phyloP scores from a whole-genome alignment of 305 asterid species.

The Solanum aculeatissimum region DNA sequence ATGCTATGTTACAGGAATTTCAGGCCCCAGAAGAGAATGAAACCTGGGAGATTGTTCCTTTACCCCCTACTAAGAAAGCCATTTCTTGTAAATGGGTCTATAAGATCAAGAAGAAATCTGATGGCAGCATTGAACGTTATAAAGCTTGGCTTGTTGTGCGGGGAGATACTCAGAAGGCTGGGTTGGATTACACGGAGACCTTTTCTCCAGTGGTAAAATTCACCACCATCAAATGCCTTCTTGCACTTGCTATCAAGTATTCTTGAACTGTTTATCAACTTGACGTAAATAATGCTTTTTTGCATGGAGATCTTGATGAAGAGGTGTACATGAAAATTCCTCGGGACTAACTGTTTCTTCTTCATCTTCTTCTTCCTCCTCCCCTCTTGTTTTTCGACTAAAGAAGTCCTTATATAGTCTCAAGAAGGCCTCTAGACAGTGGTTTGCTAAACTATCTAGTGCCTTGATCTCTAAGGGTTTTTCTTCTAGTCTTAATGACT shows the following conservation, averaged over 20 bases:
- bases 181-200: background rate
- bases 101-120: background rate
- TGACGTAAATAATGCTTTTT: background rate
- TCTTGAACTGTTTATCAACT: background rate
- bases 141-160: background rate
- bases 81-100: background rate
- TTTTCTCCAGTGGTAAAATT: background rate
- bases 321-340: background rate
- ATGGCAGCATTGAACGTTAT: no score
- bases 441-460: no score
- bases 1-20: background rate
- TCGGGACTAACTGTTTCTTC: background rate
- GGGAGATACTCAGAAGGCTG: background rate
- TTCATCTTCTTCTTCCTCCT: no score
- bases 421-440: background rate
- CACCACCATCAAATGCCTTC: background rate
- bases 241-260: background rate
- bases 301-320: background rate
- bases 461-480: background rate
- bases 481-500: background rate
- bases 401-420: background rate
- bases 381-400: background rate
- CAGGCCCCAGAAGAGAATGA: background rate
- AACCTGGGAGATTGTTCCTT: background rate
- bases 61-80: background rate